Evolutionary conservation across 164 flowering plant genomes (phyloP).

Genomic region (Piper betle): DNA sequence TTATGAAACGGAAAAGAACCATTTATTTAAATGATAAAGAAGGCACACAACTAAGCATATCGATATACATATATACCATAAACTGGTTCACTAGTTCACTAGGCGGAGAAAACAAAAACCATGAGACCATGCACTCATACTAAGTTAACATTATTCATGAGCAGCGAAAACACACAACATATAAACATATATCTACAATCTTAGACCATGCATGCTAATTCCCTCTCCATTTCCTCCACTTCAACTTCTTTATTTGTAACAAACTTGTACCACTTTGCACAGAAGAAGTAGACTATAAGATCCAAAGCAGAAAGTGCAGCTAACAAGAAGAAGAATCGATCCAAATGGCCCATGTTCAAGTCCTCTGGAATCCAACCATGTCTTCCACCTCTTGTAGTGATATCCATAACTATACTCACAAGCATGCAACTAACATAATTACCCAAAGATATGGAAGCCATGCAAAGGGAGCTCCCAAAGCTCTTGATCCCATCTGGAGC

Average conservation of each 20-base stretch:
- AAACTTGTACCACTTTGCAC: conserved; percentile 61
- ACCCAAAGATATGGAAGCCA: conserved; percentile 89
- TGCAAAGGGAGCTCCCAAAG: conserved; percentile 84
- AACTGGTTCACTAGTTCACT: too few relatives aligned
- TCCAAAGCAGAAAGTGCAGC: conserved; percentile 42
- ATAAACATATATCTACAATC: too few relatives aligned
- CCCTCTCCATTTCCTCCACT: not conserved
- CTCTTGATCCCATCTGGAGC: conserved; percentile 91
- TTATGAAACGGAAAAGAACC: too few relatives aligned
- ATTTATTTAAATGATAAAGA: too few relatives aligned
- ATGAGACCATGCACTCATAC: too few relatives aligned
- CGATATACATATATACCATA: too few relatives aligned
- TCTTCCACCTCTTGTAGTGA: conserved; percentile 30
- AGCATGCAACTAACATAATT: conserved; percentile 70
- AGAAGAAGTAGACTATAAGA: conserved; percentile 41
- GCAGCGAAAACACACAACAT: not conserved
- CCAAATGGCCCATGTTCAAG: conserved; percentile 62
- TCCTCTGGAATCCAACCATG: conserved; percentile 82
- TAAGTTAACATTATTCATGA: too few relatives aligned
- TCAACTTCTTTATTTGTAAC: conserved; percentile 3
- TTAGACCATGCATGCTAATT: not conserved
- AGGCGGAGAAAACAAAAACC: too few relatives aligned
- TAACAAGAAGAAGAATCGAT: conserved; percentile 68
- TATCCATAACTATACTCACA: conserved; percentile 54
- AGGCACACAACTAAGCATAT: too few relatives aligned